Conservation (phyloP, 2,329 filamentous ascomycete genomes). For the Zasmidium angulare region DNA sequence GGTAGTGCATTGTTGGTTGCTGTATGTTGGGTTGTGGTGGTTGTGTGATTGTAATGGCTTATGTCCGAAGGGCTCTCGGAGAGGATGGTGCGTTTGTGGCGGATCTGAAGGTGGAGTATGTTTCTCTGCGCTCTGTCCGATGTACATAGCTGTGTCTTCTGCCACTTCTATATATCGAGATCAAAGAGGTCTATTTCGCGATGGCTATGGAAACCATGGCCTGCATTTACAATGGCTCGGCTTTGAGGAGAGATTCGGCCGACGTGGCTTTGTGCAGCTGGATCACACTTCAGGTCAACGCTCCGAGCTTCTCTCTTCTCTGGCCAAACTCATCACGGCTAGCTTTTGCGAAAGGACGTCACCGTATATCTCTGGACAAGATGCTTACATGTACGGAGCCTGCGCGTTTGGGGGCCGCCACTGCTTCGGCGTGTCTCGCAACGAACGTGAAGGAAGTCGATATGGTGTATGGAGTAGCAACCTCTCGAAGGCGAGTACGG, state of each 20-base stretch:
- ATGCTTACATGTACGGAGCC: no score
- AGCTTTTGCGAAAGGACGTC: not conserved
- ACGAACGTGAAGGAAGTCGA: not conserved
- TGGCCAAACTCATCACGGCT: not conserved
- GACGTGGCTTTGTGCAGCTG: not conserved
- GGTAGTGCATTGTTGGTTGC: no score
- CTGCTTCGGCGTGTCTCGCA: no score
- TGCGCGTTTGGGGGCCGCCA: no score
- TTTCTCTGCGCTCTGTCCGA: no score
- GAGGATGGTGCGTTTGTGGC: no score
- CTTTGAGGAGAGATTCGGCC: not conserved
- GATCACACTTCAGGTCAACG: not conserved
- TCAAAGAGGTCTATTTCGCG: no score
- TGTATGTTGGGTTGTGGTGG: not conserved
- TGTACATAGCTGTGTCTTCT: no score
- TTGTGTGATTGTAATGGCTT: not conserved
- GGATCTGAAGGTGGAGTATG: not conserved
- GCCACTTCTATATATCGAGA: no score
- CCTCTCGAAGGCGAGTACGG: not conserved
- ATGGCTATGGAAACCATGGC: no score
- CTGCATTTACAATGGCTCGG: not conserved
- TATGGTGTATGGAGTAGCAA: not conserved
- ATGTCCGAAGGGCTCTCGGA: not conserved
- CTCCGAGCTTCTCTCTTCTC: not conserved
- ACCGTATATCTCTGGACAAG: not conserved